phyloP scores from a whole-genome alignment of 176 grass and related monocot species.

The Carex kokanica region DNA sequence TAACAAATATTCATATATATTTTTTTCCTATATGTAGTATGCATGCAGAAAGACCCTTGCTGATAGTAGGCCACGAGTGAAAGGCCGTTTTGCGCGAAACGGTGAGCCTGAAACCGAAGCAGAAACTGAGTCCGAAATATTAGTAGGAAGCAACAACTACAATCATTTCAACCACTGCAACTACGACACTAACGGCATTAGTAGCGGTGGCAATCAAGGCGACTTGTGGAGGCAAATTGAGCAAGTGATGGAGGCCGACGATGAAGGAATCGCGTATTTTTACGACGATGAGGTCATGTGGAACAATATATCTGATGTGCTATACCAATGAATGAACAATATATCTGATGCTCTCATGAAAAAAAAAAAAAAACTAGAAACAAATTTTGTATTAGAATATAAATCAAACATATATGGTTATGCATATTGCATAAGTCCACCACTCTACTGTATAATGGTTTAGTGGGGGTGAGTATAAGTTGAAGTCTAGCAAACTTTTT shows the following conservation, averaged over 20 bases:
- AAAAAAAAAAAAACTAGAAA: neutral
- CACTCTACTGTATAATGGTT: conserved; percentile 13
- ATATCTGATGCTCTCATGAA: conserved; percentile 16
- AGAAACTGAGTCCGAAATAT: conserved; percentile 21
- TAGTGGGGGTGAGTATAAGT: conserved; percentile 15
- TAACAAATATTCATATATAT: neutral
- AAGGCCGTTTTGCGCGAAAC: conserved; percentile 71
- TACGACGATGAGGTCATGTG: conserved; percentile 42
- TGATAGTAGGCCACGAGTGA: conserved; percentile 72
- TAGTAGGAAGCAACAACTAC: neutral
- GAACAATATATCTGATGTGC: conserved; percentile 21
- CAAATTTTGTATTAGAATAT: conserved; percentile 10
- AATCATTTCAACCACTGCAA: neutral
- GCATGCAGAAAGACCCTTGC: conserved; percentile 88
- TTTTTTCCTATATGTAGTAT: conserved; percentile 39
- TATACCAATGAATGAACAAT: neutral
- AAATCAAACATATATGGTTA: neutral
- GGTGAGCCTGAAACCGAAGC: conserved; percentile 27
- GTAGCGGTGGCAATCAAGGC: neutral
- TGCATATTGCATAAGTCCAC: neutral
- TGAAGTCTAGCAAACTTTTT: neutral
- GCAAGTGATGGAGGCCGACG: conserved; percentile 30
- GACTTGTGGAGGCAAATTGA: conserved; percentile 58
- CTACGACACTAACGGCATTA: neutral
- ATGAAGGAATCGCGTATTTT: conserved; percentile 20